Percentiles rank a stretch among this genome's conserved stretches.
phyloP scores from a whole-genome alignment of 495 filamentous ascomycete species.

The Lophium mytilinum region DNA sequence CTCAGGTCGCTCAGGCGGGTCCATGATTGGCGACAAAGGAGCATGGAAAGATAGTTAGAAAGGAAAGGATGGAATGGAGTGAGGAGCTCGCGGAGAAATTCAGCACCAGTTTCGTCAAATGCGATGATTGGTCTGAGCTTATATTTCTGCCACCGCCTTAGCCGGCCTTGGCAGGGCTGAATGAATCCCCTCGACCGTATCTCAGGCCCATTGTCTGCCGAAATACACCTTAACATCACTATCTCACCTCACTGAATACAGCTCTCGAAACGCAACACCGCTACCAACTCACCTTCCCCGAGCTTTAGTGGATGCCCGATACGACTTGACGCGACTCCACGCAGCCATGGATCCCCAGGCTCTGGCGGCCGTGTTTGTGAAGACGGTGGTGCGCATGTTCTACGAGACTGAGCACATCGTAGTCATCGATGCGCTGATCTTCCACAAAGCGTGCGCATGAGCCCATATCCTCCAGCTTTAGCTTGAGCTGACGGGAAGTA shows the following conservation, averaged over 20 bases:
- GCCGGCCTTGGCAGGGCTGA: too few species aligned
- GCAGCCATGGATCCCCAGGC: constrained; percentile 52
- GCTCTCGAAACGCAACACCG: too few species aligned
- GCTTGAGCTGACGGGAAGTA: constrained; percentile 27
- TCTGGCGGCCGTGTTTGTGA: constrained; percentile 77
- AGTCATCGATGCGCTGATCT: constrained; percentile 83
- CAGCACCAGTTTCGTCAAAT: not conserved
- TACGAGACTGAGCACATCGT: constrained; percentile 84
- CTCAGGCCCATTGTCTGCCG: too few species aligned
- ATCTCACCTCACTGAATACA: too few species aligned
- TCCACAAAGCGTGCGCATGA: constrained; percentile 68
- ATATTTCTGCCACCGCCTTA: too few species aligned
- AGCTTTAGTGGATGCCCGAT: too few species aligned
- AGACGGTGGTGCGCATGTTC: constrained; percentile 84
- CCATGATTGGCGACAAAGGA: constrained; percentile 5
- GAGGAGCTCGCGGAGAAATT: not conserved
- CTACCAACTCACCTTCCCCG: too few species aligned
- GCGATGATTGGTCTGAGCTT: too few species aligned
- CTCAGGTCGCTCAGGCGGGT: not conserved
- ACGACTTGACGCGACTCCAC: too few species aligned
- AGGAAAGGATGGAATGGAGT: not conserved
- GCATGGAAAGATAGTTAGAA: constrained; percentile 4
- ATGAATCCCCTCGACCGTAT: too few species aligned
- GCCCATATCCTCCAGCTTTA: not conserved
- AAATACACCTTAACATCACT: too few species aligned